Conservation (phyloP, 768 basidiomycete species). For the Suillus placidus region DNA sequence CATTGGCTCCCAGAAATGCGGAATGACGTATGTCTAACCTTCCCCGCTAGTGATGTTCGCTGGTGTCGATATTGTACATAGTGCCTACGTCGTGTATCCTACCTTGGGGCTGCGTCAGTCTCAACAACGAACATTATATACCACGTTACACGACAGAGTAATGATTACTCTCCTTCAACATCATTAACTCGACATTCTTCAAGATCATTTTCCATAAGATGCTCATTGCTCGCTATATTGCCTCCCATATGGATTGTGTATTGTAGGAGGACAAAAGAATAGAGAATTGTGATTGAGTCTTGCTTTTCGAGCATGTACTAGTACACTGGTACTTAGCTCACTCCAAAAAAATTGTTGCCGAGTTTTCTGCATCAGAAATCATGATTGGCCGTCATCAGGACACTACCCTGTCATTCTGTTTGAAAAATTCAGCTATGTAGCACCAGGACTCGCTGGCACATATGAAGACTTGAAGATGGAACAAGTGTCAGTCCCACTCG, state of each 20-base stretch:
- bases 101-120: constrained; percentile 12
- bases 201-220: constrained; percentile 7
- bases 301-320: background rate
- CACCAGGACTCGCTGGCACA: background rate
- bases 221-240: background rate
- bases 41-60: constrained; percentile 22
- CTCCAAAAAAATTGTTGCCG: background rate
- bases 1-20: background rate
- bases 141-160: constrained; percentile 19
- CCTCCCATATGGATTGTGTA: background rate
- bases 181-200: constrained; percentile 3
- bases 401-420: background rate
- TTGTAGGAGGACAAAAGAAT: constrained; percentile 6
- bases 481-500: background rate
- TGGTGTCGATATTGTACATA: constrained; percentile 28
- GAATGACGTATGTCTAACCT: constrained; percentile 3
- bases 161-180: constrained; percentile 7
- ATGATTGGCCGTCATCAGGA: background rate
- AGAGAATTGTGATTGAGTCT: background rate
- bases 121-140: constrained; percentile 20
- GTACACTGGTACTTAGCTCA: background rate
- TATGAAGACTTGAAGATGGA: background rate
- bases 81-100: constrained; percentile 25
- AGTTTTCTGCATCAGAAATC: background rate
- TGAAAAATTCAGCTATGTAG: background rate